A percentile compares a stretch with the other conserved stretches of the same genome.
phyloP scores from a whole-genome alignment of 2,329 filamentous ascomycete genomes.

The Arthrobotrys iridis region DNA sequence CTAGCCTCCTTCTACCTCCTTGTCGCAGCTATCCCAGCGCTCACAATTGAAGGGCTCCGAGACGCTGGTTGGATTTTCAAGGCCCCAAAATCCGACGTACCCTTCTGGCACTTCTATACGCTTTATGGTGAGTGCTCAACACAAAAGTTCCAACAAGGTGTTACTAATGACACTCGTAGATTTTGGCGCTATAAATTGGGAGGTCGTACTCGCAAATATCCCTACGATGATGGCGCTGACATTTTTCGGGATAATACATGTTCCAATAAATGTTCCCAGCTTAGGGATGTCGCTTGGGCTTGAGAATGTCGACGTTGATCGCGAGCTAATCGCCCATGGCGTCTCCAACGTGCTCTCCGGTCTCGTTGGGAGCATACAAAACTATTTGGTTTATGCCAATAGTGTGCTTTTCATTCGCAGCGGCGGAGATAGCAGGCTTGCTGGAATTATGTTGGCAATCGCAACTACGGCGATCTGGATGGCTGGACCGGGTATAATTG shows the following conservation, averaged over 20 bases:
- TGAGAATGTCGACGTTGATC: slow-evolving; percentile 89
- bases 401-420: slow-evolving; percentile 96
- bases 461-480: slow-evolving; percentile 84
- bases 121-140: slow-evolving; percentile 76
- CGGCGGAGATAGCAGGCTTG: slow-evolving; percentile 85
- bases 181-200: slow-evolving; percentile 82
- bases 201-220: slow-evolving; percentile 81
- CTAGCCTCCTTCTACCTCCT: slow-evolving; percentile 81
- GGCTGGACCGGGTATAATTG: slow-evolving; percentile 85
- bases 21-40: slow-evolving; percentile 73
- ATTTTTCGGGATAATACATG: slow-evolving; percentile 96
- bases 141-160: slow-evolving; percentile 36
- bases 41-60: slow-evolving; percentile 75
- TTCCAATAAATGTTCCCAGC: slow-evolving; percentile 97
- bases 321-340: slow-evolving; percentile 90
- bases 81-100: slow-evolving; percentile 81
- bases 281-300: slow-evolving; percentile 89
- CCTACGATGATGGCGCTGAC: slow-evolving; percentile 97
- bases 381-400: slow-evolving; percentile 97
- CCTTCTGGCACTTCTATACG: slow-evolving; percentile 98
- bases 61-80: slow-evolving; percentile 89
- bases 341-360: slow-evolving; percentile 93
- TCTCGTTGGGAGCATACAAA: slow-evolving; percentile 85
- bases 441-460: slow-evolving; percentile 82
- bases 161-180: slow-evolving; percentile 66